Conservation (phyloP, 768 basidiomycete species). For the Amanita rubescens region DNA sequence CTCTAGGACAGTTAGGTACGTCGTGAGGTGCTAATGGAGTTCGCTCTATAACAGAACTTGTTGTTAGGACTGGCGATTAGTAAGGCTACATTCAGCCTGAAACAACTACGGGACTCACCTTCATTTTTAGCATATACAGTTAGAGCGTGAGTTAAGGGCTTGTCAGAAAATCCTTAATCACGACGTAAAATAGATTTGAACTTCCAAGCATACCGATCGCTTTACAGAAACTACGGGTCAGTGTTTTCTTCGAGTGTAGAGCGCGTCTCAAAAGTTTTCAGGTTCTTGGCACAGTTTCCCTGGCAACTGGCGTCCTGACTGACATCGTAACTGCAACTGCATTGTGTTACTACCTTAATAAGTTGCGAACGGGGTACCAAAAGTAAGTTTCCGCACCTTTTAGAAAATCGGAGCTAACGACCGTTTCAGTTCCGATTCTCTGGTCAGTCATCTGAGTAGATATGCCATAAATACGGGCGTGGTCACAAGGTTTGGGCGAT, state of each 20-base stretch:
- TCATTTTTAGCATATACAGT: slow-evolving; percentile 33
- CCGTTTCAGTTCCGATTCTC: slow-evolving; percentile 47
- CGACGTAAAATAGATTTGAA: slow-evolving; percentile 25
- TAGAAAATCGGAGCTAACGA: background rate
- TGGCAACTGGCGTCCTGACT: slow-evolving; percentile 46
- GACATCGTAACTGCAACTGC: slow-evolving; percentile 53
- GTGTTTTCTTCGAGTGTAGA: slow-evolving; percentile 7
- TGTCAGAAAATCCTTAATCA: background rate
- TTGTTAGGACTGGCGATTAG: slow-evolving; percentile 31
- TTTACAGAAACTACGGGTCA: slow-evolving; percentile 34
- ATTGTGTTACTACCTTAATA: slow-evolving; percentile 52
- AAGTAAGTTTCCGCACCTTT: slow-evolving; percentile 25
- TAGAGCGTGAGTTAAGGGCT: slow-evolving; percentile 31
- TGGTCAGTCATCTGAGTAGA: slow-evolving; percentile 47
- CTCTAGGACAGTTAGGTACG: slow-evolving; percentile 44
- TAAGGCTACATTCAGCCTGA: slow-evolving; percentile 15
- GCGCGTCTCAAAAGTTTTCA: slow-evolving; percentile 13
- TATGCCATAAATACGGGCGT: slow-evolving; percentile 65
- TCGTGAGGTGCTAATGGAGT: background rate
- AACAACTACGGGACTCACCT: background rate
- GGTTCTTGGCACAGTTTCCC: slow-evolving; percentile 43
- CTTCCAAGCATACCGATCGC: slow-evolving; percentile 37
- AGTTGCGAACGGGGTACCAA: slow-evolving; percentile 46
- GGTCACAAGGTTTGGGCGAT: slow-evolving; percentile 42
- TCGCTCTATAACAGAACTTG: background rate